A percentile compares a stretch with the other conserved stretches of the same genome.
Evolutionary conservation across 1,139 yeast species (phyloP).

Genomic region (Sugiyamaella castrensis): DNA sequence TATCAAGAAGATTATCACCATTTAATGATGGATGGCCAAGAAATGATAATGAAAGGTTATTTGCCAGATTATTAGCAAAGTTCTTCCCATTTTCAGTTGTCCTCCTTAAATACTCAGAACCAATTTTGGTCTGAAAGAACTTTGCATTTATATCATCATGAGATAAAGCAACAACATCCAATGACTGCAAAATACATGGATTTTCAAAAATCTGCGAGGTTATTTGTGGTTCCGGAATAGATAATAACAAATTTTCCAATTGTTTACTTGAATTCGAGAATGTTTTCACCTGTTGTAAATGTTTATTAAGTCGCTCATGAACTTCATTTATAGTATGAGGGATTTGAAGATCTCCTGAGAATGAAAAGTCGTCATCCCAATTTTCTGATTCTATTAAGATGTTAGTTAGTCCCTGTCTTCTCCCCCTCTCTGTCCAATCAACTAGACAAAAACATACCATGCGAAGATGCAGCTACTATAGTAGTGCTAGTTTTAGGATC

Average conservation of each 20-base stretch:
- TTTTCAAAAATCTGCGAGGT: constrained; percentile 10
- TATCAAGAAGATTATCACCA: constrained; percentile 3
- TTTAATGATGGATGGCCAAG: background rate
- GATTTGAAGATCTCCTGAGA: constrained; percentile 22
- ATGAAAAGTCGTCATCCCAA: constrained; percentile 29
- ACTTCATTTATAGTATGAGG: constrained; percentile 13
- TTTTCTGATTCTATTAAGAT: constrained; percentile 18
- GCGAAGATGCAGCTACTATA: no score
- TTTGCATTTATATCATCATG: constrained; percentile 23
- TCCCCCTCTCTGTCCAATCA: no score
- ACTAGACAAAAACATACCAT: no score
- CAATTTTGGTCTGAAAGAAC: constrained; percentile 21
- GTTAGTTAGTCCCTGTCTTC: no score
- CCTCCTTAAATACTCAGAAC: constrained; percentile 17
- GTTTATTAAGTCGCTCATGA: constrained; percentile 18
- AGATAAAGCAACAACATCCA: constrained; percentile 26
- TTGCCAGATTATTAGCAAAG: no score
- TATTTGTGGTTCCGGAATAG: constrained; percentile 19
- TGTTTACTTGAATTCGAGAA: constrained; percentile 21
- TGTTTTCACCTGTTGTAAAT: constrained; percentile 22
- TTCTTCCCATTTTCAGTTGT: constrained; percentile 5
- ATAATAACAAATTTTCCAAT: constrained; percentile 21
- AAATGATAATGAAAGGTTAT: constrained; percentile 2
- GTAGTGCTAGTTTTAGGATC: no score
- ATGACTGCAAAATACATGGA: constrained; percentile 19